Conservation (phyloP, 495 filamentous ascomycete species). For the Lophiotrema nucula region DNA sequence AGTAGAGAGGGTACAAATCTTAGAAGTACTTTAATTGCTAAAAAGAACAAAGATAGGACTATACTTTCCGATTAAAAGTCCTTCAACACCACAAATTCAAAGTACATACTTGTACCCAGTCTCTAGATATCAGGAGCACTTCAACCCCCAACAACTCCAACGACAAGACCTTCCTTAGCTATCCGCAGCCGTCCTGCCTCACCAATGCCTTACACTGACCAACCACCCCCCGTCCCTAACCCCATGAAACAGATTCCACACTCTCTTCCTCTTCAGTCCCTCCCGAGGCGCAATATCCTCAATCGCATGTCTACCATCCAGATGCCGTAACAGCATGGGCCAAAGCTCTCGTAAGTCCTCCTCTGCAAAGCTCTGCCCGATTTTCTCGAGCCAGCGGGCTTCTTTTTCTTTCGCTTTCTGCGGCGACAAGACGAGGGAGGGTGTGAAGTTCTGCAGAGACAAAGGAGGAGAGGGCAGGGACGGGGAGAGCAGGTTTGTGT, state of each 20-base stretch:
- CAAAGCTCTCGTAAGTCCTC: constrained; percentile 49
- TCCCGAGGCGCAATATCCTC: constrained; percentile 83
- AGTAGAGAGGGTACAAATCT: too few species aligned
- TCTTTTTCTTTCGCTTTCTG: constrained; percentile 60
- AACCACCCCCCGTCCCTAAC: constrained; percentile 55
- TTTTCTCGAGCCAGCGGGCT: constrained; percentile 70
- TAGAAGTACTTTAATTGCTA: too few species aligned
- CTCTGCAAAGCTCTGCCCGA: constrained; percentile 49
- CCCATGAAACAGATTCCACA: constrained; percentile 63
- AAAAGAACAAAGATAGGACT: too few species aligned
- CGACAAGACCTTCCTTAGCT: too few species aligned
- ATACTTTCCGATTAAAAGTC: too few species aligned
- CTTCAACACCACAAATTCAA: too few species aligned
- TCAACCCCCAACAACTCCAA: too few species aligned
- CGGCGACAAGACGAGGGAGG: constrained; percentile 52
- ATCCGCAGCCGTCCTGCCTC: too few species aligned
- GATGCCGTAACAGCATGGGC: constrained; percentile 67
- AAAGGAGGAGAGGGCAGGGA: constrained; percentile 42
- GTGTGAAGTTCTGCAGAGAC: constrained; percentile 36
- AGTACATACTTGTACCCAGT: too few species aligned
- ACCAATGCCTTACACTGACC: constrained; percentile 60
- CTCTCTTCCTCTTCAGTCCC: constrained; percentile 78
- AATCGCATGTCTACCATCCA: constrained; percentile 81
- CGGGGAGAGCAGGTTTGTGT: constrained; percentile 14
- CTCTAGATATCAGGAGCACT: too few species aligned